phyloP scores from a whole-genome alignment of 208 protist genomes.

The Acanthamoeba lenticulata region DNA sequence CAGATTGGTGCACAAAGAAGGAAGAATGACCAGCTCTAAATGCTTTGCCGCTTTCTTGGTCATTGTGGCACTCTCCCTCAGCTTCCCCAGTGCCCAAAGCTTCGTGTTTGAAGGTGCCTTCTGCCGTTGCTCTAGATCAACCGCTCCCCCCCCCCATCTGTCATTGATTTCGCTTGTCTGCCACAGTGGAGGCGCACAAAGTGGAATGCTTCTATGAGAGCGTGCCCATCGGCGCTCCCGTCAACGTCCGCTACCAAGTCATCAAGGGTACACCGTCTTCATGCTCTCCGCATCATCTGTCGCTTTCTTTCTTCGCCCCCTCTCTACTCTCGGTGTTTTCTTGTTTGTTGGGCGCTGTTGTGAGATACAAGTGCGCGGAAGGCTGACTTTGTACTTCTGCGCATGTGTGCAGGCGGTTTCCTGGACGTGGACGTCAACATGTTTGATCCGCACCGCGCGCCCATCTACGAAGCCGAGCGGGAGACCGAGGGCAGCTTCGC shows the following conservation, averaged over 20 bases:
- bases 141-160: not conserved
- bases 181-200: constrained; percentile 73
- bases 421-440: not conserved
- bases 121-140: too few relatives aligned
- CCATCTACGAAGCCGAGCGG: constrained; percentile 59
- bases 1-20: too few relatives aligned
- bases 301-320: not conserved
- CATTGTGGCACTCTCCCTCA: not conserved
- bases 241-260: constrained; percentile 77
- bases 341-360: not conserved
- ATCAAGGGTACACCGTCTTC: constrained; percentile 58
- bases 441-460: not conserved
- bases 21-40: not conserved
- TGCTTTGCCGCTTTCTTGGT: not conserved
- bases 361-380: not conserved
- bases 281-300: not conserved
- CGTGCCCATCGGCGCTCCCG: not conserved
- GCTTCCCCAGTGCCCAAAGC: not conserved
- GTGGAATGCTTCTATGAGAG: constrained; percentile 79
- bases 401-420: not conserved
- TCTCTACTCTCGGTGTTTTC: not conserved
- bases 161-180: not conserved
- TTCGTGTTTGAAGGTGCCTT: not conserved
- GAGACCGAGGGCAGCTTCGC: constrained; percentile 72
- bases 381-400: too few relatives aligned